Evolutionary conservation across 1,139 yeast species (phyloP).

Genomic region (Saccharomyces hybrid): DNA sequence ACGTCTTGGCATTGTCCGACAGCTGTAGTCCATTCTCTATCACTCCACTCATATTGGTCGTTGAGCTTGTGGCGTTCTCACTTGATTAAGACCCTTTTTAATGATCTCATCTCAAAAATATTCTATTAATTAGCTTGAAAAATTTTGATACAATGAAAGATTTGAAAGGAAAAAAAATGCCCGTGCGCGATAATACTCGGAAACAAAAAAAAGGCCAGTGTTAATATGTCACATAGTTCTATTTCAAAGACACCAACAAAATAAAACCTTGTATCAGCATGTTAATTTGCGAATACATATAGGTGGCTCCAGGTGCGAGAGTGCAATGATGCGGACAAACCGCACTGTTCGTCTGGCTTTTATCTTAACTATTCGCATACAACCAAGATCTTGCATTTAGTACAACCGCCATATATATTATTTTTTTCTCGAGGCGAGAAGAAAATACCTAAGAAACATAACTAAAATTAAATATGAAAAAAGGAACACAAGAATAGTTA

Average conservation of each 20-base stretch:
- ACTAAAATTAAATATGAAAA: no score
- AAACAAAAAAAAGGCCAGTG: not conserved
- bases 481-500: no score
- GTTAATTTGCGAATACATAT: no score
- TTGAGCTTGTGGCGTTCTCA: not conserved
- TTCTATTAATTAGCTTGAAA: not conserved
- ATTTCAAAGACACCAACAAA: no score
- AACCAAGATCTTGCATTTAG: not conserved
- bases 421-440: no score
- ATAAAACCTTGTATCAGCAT: no score
- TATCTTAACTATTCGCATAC: not conserved
- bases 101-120: not conserved
- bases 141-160: not conserved
- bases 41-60: not conserved
- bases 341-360: not conserved
- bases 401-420: no score
- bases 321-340: not conserved
- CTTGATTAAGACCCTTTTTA: not conserved
- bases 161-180: not conserved
- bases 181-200: not conserved
- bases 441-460: no score
- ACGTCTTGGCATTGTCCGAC: conserved; percentile 45
- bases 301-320: no score
- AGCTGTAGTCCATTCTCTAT: conserved; percentile 17
- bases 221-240: no score